Base-by-base conservation (phyloP, 2,329 filamentous ascomycete species). In the Fusarium neocosmosporiellum region DNA sequence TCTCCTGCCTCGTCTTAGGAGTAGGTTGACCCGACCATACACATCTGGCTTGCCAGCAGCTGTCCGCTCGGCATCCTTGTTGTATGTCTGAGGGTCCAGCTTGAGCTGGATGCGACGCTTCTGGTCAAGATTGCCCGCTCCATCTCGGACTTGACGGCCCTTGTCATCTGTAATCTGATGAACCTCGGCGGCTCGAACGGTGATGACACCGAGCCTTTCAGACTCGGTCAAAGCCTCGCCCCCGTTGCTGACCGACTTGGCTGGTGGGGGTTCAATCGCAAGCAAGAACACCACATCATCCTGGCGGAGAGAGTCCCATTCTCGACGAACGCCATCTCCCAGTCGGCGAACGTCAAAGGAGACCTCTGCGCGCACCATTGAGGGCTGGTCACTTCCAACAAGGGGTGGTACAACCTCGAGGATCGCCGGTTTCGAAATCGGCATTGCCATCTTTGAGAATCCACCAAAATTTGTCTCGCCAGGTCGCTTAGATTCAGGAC, bases 251-350 rank as follows among this genome's bases (percentile, higher is more conserved):
- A 84, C 84, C 41, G 83, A 81, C 75, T 87, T 85, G 37, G 85
- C 82, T 36, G 88, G 83, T 7, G 88, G 84, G 6, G 91, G 88
- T 74, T 95, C 89, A 2, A 98, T 88, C 16, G 92, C 89, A 39
- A 98, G 85, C 29, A 99, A 87, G 79, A 97, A 99, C 3, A 99
- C 91, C 1, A 96, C 93, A 81, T 99, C 97, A 74, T 95, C 95
- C 2, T 92, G 90, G 36, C 93, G 91, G 39, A 99, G 86, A 6
- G 91, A 90, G 76, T 98, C 96, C 96, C 96, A 99, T 78, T 98
- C 96, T 75, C 88, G 89, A 62, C 94, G 91, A 53, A 97, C 86
- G 60, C 91, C 89, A 29, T 94, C 91, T 61, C 91, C 89, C n/a
- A 98, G 84, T 61, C 92, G 91, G 76, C 92, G 92, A 60, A 98